Conservation (phyloP, 257 asterid species). For the Nicotiana otophora region DNA sequence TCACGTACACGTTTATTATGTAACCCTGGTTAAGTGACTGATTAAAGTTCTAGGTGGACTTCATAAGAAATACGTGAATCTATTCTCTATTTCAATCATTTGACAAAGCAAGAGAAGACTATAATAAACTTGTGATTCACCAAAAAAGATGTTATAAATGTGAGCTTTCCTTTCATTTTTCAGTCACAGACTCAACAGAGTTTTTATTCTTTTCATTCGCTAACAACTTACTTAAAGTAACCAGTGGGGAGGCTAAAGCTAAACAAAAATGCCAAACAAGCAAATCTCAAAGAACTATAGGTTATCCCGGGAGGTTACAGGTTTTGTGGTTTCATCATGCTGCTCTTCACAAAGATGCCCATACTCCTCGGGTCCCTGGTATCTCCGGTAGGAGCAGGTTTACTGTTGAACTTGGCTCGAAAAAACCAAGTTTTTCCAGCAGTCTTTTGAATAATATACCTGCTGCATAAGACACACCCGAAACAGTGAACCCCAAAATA, state of each 20-base stretch:
- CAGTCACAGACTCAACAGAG: neutral
- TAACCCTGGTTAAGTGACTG: neutral
- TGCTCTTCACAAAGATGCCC: conserved; percentile 41
- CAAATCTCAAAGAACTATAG: neutral
- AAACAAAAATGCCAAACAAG: neutral
- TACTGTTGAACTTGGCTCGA: conserved; percentile 36
- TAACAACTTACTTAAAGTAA: neutral
- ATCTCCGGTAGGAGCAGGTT: conserved; percentile 16
- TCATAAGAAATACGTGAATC: neutral
- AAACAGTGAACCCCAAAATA: conserved; percentile 44
- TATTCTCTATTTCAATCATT: neutral
- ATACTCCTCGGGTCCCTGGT: conserved; percentile 19
- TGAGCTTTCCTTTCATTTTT: neutral
- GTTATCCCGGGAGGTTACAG: neutral
- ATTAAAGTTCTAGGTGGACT: neutral
- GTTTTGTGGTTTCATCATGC: neutral
- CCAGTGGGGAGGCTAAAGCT: neutral
- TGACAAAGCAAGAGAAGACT: neutral
- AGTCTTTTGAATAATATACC: conserved; percentile 50
- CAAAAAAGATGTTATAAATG: neutral
- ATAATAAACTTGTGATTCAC: neutral
- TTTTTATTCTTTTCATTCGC: neutral
- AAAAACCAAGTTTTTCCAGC: conserved; percentile 47
- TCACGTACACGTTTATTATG: neutral
- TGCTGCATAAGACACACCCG: conserved; percentile 59